Percentiles rank a stretch among this genome's conserved stretches.
Conservation (phyloP, 108 stramenopile genomes). For the Skeletonema menzelii region DNA sequence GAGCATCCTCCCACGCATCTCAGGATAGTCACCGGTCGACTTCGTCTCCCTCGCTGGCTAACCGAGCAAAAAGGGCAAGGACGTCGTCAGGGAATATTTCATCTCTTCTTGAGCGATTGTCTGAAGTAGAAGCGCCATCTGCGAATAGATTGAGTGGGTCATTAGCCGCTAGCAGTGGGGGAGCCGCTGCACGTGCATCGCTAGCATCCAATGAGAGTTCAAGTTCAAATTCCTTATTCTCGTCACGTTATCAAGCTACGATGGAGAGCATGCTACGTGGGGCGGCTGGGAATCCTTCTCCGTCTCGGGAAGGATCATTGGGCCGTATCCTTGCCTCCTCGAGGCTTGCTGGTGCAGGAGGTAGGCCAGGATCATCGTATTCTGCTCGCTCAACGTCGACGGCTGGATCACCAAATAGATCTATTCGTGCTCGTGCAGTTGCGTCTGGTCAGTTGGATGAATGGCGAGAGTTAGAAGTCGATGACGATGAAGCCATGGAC, state of each 20-base stretch:
- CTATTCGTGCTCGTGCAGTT: constrained; percentile 11
- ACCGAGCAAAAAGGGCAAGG: constrained; percentile 8
- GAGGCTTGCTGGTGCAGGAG: background rate
- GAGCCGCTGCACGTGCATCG: background rate
- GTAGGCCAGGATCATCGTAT: background rate
- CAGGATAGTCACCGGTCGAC: constrained; percentile 21
- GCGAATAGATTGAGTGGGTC: background rate
- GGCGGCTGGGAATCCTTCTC: background rate
- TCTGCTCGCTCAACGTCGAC: constrained; percentile 4
- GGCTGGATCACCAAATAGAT: constrained; percentile 13
- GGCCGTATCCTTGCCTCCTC: background rate
- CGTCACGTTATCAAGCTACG: constrained; percentile 16
- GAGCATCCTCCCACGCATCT: constrained; percentile 14
- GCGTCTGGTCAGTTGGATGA: constrained; percentile 12
- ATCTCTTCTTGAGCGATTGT: constrained; percentile 26
- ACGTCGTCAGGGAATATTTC: constrained; percentile 11
- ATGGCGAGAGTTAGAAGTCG: constrained; percentile 19
- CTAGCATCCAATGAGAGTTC: constrained; percentile 2
- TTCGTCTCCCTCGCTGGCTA: constrained; percentile 1
- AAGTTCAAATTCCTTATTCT: background rate
- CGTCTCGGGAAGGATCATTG: background rate
- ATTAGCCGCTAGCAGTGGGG: background rate
- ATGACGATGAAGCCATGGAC: constrained; percentile 45
- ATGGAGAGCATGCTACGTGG: constrained; percentile 25
- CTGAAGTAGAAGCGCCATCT: constrained; percentile 4